Percentiles rank a stretch among this genome's conserved stretches.
phyloP scores from a whole-genome alignment of 306 rosid species.

The Malus sylvestris region DNA sequence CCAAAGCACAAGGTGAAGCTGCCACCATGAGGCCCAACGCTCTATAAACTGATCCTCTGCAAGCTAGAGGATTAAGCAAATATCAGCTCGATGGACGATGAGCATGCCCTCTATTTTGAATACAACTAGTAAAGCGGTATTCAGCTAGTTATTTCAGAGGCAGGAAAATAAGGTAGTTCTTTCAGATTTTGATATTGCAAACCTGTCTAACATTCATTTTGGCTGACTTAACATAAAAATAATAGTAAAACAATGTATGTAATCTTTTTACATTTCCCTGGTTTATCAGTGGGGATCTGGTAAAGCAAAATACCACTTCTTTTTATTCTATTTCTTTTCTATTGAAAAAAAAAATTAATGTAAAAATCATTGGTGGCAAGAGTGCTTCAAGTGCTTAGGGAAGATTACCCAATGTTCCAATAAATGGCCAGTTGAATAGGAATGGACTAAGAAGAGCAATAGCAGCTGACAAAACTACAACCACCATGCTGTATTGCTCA shows the following conservation, averaged over 20 bases:
- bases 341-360: too few species aligned
- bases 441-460: slow-evolving; percentile 86
- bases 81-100: slow-evolving; percentile 28
- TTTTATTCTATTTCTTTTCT: neutral
- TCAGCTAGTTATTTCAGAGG: neutral
- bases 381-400: slow-evolving; percentile 3
- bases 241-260: neutral
- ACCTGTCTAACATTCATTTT: neutral
- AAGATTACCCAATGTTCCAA: slow-evolving; percentile 68
- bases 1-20: slow-evolving; percentile 98
- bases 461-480: slow-evolving; percentile 74
- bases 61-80: slow-evolving; percentile 46
- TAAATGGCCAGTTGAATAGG: slow-evolving; percentile 89
- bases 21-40: slow-evolving; percentile 98
- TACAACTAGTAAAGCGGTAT: neutral
- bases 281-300: neutral
- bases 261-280: neutral
- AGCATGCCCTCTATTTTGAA: neutral
- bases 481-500: slow-evolving; percentile 88
- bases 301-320: neutral
- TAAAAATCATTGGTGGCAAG: neutral
- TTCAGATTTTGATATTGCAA: neutral
- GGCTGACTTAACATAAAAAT: neutral
- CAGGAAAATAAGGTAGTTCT: neutral
- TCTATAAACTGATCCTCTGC: slow-evolving; percentile 95